Percentiles rank a stretch among this genome's conserved stretches.
phyloP scores from a whole-genome alignment of 2,329 filamentous ascomycete genomes.

The Simplicillium aogashimaense region DNA sequence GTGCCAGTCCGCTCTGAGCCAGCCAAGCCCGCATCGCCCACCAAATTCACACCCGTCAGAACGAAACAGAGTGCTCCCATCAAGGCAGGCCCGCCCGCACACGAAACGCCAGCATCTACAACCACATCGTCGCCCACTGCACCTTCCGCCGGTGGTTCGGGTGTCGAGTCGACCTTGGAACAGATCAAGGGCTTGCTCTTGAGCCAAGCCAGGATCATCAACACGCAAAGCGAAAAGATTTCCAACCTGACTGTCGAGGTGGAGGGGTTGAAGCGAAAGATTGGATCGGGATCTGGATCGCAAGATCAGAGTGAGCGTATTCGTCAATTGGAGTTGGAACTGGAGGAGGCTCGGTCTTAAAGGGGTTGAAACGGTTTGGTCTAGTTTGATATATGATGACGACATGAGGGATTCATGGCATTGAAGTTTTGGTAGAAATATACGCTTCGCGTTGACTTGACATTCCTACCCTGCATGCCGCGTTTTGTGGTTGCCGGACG shows the following conservation, averaged over 20 bases:
- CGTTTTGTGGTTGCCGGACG: no score
- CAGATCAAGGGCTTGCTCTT: slow-evolving; percentile 73
- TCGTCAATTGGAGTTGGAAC: slow-evolving; percentile 55
- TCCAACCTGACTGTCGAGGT: slow-evolving; percentile 61
- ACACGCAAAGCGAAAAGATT: slow-evolving; percentile 68
- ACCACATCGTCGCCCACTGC: slow-evolving; percentile 17
- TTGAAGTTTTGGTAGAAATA: no score
- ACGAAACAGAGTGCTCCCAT: slow-evolving; percentile 9
- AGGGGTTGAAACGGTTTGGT: slow-evolving; percentile 1
- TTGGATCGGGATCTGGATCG: slow-evolving; percentile 39
- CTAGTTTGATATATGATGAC: no score
- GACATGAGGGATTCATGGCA: no score
- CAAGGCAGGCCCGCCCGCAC: slow-evolving; percentile 7
- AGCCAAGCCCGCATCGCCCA: slow-evolving; percentile 30
- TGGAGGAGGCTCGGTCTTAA: slow-evolving; percentile 53
- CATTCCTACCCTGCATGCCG: no score
- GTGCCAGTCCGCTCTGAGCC: slow-evolving; percentile 20
- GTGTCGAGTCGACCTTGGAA: slow-evolving; percentile 55
- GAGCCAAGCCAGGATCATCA: slow-evolving; percentile 68
- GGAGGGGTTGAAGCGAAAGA: slow-evolving; percentile 69
- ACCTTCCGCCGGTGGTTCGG: slow-evolving; percentile 15
- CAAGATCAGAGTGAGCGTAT: slow-evolving; percentile 60
- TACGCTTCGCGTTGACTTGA: no score
- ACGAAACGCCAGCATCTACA: slow-evolving; percentile 10
- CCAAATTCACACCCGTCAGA: slow-evolving; percentile 8